These are phyloP conservation scores for Euphrasia confusa DNA, from an alignment of 257 asterid species.

Conservation along the genomic window DNA sequence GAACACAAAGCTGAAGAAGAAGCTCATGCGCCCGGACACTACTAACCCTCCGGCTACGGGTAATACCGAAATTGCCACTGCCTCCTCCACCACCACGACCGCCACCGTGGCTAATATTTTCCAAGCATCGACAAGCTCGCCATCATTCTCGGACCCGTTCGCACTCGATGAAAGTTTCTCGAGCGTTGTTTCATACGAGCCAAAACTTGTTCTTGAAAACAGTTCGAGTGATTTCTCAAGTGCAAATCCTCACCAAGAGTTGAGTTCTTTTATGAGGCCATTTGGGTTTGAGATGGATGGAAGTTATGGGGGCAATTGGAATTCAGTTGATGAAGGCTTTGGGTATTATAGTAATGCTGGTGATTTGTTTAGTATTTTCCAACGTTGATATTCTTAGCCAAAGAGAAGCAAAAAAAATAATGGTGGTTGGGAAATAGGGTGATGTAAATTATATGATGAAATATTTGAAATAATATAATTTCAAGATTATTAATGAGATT, in stretches of 20 bases:
- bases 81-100: too few relatives aligned
- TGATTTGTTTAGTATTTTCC: slow-evolving; percentile 34
- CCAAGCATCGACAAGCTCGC: slow-evolving; percentile 3
- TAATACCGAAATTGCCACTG: neutral
- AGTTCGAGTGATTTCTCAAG: slow-evolving; percentile 14
- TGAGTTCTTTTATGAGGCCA: slow-evolving; percentile 15
- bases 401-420: too few relatives aligned
- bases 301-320: neutral
- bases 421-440: too few relatives aligned
- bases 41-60: neutral
- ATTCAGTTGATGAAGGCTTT: slow-evolving; percentile 11
- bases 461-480: too few relatives aligned
- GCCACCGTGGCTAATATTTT: neutral
- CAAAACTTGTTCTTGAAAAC: slow-evolving; percentile 15
- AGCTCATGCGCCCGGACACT: slow-evolving; percentile 15
- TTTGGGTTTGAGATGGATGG: neutral
- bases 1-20: slow-evolving; percentile 55
- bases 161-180: neutral
- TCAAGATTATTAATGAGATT: too few relatives aligned
- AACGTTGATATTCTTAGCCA: neutral
- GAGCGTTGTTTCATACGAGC: neutral
- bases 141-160: slow-evolving; percentile 20
- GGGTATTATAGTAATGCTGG: slow-evolving; percentile 30
- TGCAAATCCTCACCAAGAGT: slow-evolving; percentile 23
- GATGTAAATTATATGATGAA: neutral